These are phyloP conservation scores for Trichophyton benhamiae DNA, from an alignment of 2,329 filamentous ascomycete genomes.

Conservation along the genomic window DNA sequence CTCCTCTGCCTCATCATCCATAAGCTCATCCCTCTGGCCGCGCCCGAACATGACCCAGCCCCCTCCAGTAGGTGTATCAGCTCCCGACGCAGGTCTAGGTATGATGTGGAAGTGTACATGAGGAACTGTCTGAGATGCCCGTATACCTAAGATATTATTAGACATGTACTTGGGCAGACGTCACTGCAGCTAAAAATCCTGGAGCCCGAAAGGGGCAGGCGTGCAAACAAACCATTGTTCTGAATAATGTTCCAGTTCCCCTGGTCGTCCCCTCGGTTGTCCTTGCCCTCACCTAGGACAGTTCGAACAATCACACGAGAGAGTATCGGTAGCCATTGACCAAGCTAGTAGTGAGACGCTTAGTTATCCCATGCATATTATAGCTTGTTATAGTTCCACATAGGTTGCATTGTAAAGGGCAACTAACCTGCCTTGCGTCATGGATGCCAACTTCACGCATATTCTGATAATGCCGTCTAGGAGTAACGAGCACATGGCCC, in stretches of 20 bases:
- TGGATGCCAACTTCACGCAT: conserved; percentile 54
- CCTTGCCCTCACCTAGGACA: conserved; percentile 40
- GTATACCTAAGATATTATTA: conserved; percentile 42
- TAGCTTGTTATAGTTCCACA: not conserved
- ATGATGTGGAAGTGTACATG: conserved; percentile 95
- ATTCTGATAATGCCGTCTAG: conserved; percentile 64
- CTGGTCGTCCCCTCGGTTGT: conserved; percentile 50
- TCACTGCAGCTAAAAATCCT: not conserved
- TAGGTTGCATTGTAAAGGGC: not conserved
- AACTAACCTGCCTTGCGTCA: conserved; percentile 57
- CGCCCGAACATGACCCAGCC: conserved; percentile 37
- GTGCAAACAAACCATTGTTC: conserved; percentile 56
- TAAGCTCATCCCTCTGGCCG: conserved; percentile 36
- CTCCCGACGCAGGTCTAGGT: conserved; percentile 50
- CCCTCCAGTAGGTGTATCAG: conserved; percentile 14
- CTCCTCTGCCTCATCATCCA: conserved; percentile 34
- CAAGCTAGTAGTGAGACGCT: conserved; percentile 22
- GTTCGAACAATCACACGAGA: conserved; percentile 62
- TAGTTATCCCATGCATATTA: not conserved
- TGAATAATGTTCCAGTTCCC: conserved; percentile 93
- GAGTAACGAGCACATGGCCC: conserved; percentile 73
- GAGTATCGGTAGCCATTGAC: conserved; percentile 36
- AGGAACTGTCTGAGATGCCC: conserved; percentile 82
- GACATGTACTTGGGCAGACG: not conserved
- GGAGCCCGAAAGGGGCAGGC: too few species aligned